Evolutionary conservation across 2,329 filamentous ascomycete species (phyloP).

Genomic region (Trichoderma harzianum): DNA sequence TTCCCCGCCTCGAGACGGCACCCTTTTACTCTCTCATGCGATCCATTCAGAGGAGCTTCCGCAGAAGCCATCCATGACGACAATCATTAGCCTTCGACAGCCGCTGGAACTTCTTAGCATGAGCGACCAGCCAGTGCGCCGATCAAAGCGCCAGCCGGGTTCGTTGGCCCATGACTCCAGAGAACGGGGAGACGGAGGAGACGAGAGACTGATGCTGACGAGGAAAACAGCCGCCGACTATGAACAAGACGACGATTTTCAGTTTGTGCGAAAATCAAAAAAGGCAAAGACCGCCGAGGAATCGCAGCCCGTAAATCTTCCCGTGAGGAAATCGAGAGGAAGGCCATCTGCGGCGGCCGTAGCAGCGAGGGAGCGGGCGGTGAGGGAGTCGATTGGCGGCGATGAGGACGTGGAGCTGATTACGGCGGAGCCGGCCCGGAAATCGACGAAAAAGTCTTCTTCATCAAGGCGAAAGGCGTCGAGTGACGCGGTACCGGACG

Average conservation of each 20-base stretch:
- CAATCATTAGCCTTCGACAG: constrained; percentile 61
- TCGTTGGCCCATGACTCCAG: constrained; percentile 32
- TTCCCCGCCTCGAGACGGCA: background rate
- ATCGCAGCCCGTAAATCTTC: constrained; percentile 37
- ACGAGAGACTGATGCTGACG: constrained; percentile 20
- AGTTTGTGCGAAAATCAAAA: constrained; percentile 68
- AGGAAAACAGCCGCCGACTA: constrained; percentile 44
- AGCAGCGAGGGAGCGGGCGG: constrained; percentile 33
- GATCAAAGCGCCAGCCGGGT: constrained; percentile 63
- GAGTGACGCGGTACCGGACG: constrained; percentile 37
- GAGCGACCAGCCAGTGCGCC: constrained; percentile 60
- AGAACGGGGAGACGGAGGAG: background rate
- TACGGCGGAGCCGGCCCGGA: background rate
- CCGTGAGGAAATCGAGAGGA: constrained; percentile 41
- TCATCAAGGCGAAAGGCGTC: constrained; percentile 37
- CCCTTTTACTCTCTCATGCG: constrained; percentile 24
- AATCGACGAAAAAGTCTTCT: constrained; percentile 20
- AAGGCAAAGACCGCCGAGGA: constrained; percentile 58
- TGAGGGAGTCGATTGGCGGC: constrained; percentile 32
- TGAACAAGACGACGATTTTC: constrained; percentile 74
- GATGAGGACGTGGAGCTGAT: constrained; percentile 28
- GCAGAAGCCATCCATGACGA: constrained; percentile 63
- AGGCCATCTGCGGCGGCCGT: constrained; percentile 26
- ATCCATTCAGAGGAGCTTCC: constrained; percentile 20
- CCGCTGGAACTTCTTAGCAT: constrained; percentile 67